phyloP scores from a whole-genome alignment of 2,329 filamentous ascomycete genomes.

The Phialophora macrospora region DNA sequence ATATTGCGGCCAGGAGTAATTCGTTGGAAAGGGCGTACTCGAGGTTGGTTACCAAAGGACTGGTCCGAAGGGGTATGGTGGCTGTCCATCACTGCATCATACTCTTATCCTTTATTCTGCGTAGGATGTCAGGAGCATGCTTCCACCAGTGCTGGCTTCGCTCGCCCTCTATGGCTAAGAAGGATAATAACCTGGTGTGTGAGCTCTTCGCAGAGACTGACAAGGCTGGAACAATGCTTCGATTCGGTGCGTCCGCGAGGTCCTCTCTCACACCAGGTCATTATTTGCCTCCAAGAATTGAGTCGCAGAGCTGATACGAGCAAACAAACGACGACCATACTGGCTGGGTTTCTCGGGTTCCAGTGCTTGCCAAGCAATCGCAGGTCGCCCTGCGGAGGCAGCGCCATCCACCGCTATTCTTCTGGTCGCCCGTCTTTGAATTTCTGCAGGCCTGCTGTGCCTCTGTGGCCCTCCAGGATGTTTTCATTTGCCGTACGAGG shows the following conservation, averaged over 20 bases:
- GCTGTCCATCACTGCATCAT: neutral
- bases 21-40: neutral
- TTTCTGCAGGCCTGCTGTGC: conserved; percentile 33
- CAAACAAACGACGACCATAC: neutral
- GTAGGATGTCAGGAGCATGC: neutral
- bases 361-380: neutral
- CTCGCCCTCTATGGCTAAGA: neutral
- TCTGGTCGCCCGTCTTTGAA: conserved; percentile 30
- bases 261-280: neutral
- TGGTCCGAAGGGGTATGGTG: neutral
- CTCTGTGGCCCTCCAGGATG: conserved; percentile 36
- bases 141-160: neutral
- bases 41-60: neutral
- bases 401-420: conserved; percentile 7
- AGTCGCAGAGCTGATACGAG: neutral
- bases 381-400: neutral
- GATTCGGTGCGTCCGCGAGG: neutral
- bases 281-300: neutral
- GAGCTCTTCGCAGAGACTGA: neutral
- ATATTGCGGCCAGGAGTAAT: neutral
- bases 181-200: neutral
- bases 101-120: neutral
- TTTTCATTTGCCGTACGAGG: conserved; percentile 41
- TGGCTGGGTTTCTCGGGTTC: neutral
- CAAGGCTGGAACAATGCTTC: neutral